phyloP scores from a whole-genome alignment of 179 eudicot species.

The Amaranthus tricolor region DNA sequence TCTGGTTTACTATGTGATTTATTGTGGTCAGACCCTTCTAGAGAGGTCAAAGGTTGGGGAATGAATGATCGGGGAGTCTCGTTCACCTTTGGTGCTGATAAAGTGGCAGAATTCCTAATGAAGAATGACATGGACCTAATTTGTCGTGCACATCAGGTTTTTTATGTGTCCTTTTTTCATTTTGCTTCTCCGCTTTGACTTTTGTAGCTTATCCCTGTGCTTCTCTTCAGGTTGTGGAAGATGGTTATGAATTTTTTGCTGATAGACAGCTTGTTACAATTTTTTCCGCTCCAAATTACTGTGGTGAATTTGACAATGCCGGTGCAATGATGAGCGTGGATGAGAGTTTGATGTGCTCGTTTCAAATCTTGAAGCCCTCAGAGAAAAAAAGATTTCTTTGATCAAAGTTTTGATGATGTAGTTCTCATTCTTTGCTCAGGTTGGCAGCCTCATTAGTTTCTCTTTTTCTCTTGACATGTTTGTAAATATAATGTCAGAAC shows the following conservation, averaged over 20 bases:
- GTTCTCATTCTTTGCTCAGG: slow-evolving; percentile 36
- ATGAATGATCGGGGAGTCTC: slow-evolving; percentile 77
- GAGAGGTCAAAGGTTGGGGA: slow-evolving; percentile 74
- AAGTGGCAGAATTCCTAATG: slow-evolving; percentile 66
- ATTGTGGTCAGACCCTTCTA: slow-evolving; percentile 77
- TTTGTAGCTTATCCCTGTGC: slow-evolving; percentile 13
- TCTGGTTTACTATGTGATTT: slow-evolving; percentile 75
- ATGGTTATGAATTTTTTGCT: slow-evolving; percentile 80
- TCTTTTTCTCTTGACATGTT: background rate
- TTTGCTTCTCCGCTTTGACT: background rate
- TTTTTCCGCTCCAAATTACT: slow-evolving; percentile 74
- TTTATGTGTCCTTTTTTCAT: slow-evolving; percentile 9
- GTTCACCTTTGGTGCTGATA: slow-evolving; percentile 67
- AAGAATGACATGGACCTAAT: slow-evolving; percentile 78
- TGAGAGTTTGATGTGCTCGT: slow-evolving; percentile 79
- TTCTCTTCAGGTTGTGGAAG: slow-evolving; percentile 62
- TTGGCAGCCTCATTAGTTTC: slow-evolving; percentile 17
- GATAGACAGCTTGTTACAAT: slow-evolving; percentile 74
- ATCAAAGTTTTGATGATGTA: slow-evolving; percentile 25
- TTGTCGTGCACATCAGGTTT: slow-evolving; percentile 83
- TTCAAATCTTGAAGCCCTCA: slow-evolving; percentile 73
- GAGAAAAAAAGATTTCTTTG: slow-evolving; percentile 51
- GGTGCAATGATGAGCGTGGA: slow-evolving; percentile 90
- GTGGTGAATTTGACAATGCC: slow-evolving; percentile 80
- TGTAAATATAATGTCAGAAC: background rate